Evolutionary conservation across 345 rosid genomes (phyloP).

Genomic region (Barbarea vulgaris): DNA sequence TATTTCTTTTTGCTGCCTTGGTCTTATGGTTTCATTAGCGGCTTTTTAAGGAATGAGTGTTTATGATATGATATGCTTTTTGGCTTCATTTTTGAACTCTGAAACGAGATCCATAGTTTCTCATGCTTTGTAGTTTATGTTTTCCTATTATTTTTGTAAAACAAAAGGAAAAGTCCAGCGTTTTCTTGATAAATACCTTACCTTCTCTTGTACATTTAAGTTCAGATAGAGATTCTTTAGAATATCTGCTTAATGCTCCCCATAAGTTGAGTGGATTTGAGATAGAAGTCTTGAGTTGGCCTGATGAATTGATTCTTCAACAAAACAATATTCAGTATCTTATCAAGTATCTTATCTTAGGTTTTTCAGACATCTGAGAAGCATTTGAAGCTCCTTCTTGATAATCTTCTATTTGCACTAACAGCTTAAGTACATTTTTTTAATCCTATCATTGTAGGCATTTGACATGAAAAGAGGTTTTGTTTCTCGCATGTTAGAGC

Average conservation of each 20-base stretch:
- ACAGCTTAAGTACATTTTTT: background rate
- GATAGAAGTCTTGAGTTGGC: background rate
- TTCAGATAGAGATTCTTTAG: slow-evolving; percentile 2
- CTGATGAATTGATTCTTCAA: background rate
- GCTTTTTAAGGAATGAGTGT: slow-evolving; percentile 8
- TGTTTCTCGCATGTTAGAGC: slow-evolving; percentile 19
- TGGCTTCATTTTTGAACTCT: slow-evolving; percentile 1
- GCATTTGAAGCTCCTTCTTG: slow-evolving; percentile 3
- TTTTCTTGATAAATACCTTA: background rate
- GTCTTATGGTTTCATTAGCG: background rate
- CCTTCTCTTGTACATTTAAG: slow-evolving; percentile 16
- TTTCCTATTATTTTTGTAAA: background rate
- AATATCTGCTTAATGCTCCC: background rate
- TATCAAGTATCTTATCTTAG: background rate
- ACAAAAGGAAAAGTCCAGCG: background rate
- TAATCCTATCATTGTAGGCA: slow-evolving; percentile 34
- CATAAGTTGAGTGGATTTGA: background rate
- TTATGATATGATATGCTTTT: slow-evolving; percentile 11
- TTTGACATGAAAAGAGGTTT: slow-evolving; percentile 22
- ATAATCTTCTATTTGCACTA: background rate
- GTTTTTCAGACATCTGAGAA: background rate
- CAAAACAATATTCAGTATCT: background rate
- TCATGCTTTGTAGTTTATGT: slow-evolving; percentile 1
- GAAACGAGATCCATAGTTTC: background rate
- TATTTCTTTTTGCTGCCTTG: background rate